Evolutionary conservation across 805 yeast genomes (phyloP).

Genomic region (Isabelozyma gotoi): DNA sequence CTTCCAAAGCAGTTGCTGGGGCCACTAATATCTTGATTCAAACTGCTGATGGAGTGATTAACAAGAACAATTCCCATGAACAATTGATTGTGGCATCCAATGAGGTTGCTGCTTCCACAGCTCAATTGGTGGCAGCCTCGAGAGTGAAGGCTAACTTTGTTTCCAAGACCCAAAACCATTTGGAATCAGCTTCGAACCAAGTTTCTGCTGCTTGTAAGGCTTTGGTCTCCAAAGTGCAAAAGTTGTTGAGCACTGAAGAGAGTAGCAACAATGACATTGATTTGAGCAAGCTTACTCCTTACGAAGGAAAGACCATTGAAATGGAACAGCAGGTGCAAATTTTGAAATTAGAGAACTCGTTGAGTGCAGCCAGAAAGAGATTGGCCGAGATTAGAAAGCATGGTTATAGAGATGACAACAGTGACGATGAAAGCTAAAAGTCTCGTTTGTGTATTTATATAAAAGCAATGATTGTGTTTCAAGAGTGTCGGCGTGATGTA

Average conservation of each 20-base stretch:
- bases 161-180: constrained; percentile 72
- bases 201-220: constrained; percentile 77
- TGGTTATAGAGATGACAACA: constrained; percentile 64
- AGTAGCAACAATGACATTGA: constrained; percentile 47
- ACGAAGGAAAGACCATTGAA: constrained; percentile 81
- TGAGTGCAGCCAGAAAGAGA: constrained; percentile 71
- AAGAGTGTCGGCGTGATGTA: no score
- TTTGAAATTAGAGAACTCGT: constrained; percentile 73
- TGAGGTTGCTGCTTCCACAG: constrained; percentile 90
- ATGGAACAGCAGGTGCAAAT: constrained; percentile 95
- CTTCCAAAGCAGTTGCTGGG: constrained; percentile 82
- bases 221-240: constrained; percentile 70
- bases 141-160: constrained; percentile 78
- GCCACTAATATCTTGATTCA: constrained; percentile 79
- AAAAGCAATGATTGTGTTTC: no score
- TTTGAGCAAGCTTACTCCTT: constrained; percentile 64
- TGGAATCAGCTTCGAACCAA: constrained; percentile 65
- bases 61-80: constrained; percentile 65
- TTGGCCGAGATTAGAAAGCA: constrained; percentile 81
- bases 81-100: constrained; percentile 87
- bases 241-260: constrained; percentile 45
- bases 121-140: constrained; percentile 88
- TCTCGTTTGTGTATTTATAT: not conserved
- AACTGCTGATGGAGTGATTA: constrained; percentile 83
- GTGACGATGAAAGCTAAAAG: constrained; percentile 43